Evolutionary conservation across 129 eudicot species (phyloP), one percentile per base, ranked within the genome.

Genomic region (Centrapalus pauciflorus): DNA sequence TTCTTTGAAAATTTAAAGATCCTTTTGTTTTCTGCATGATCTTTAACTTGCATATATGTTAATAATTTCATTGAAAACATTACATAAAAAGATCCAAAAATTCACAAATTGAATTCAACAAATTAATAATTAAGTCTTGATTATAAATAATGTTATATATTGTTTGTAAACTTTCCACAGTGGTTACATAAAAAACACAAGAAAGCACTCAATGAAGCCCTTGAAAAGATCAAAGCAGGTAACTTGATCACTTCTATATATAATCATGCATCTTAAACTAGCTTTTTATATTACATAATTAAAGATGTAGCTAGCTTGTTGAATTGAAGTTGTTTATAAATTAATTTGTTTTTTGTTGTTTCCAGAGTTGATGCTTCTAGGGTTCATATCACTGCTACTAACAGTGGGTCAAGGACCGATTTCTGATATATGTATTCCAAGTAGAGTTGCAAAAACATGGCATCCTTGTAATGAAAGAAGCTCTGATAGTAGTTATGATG

Each of bases 171-270:
- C 16, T 48, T 33, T 61, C 9, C 24, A 68, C 69, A 84, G 90
- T 84, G 84, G 87, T 61, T 82, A 38, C 68, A 81, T 21, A 54
- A 62, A 17, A 82, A 57, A 37, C 78, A 72, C 38, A 85, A 85
- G 65, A 26, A 49, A 61, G 55, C 85, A 35, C 81, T 85, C 16
- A 52, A 40, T 51, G 93, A 85, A 76, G 80, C 93, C 6, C 81
- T 85, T 54, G 93, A 85, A 30, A 85, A 85, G 77, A 76, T 85
- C 27, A 82, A 85, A 79, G 80, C 87, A 43, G 92, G 92, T 82
- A 60, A 21, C 13, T 14, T 68, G n/a, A n/a, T n/a, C n/a, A n/a
- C n/a, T n/a, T n/a, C n/a, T n/a, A n/a, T n/a, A n/a, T 32, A 13
- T 34, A 55, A 29, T 56, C 12, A 13, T 58, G 11, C 1, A 2